These are phyloP conservation scores for Fusarium tuaranense DNA, from an alignment of 2,329 filamentous ascomycete species.

Conservation along the genomic window DNA sequence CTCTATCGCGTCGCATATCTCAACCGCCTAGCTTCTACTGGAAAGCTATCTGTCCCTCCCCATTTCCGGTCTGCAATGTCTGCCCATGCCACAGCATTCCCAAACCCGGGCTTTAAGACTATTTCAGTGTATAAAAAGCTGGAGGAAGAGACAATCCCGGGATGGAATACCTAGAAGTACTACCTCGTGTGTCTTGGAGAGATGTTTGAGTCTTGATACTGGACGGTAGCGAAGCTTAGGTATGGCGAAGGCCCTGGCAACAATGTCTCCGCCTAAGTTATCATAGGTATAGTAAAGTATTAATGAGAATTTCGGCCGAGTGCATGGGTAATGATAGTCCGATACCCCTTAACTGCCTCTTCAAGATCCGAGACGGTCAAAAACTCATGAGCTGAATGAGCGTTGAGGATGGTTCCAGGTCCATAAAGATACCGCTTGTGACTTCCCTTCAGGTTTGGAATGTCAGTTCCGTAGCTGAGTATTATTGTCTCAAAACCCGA, in stretches of 20 bases:
- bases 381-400: constrained; percentile 83
- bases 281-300: no score
- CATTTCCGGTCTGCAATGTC: neutral
- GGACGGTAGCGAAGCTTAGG: neutral
- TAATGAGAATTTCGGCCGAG: constrained; percentile 41
- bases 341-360: constrained; percentile 79
- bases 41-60: neutral
- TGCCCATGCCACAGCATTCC: neutral
- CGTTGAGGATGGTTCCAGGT: constrained; percentile 79
- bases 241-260: neutral
- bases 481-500: constrained; percentile 77
- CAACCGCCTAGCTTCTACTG: neutral
- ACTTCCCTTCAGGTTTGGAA: constrained; percentile 77
- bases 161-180: neutral
- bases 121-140: neutral
- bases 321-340: constrained; percentile 69
- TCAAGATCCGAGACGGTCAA: constrained; percentile 79
- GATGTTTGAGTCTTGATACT: neutral
- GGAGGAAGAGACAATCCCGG: neutral
- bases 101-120: neutral
- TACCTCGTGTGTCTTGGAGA: neutral
- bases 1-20: neutral
- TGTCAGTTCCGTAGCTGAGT: constrained; percentile 90
- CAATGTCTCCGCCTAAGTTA: no score
- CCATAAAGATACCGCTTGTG: constrained; percentile 73